Base-by-base conservation (phyloP, 306 rosid genomes). In the Casuarina cunninghamiana region DNA sequence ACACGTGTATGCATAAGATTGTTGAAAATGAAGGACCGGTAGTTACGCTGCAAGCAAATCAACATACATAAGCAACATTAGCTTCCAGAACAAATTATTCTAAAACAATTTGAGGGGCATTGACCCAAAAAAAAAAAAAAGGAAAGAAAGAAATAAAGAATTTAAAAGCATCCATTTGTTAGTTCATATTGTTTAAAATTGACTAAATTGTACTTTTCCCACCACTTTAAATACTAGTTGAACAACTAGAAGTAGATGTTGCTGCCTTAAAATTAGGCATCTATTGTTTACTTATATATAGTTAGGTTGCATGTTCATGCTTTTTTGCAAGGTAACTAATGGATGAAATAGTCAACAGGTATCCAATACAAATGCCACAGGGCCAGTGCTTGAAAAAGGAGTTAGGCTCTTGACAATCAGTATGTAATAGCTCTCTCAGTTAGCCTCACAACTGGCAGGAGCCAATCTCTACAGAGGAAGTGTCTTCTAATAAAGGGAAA, bases 11-110 rank as follows among this genome's bases (percentile, higher is more conserved):
- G 89, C 99, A 95, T 87, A 95, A 83, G 80, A 89, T 71, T 77
- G 99, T 89, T 65, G 86, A 95, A 95, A 91, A 90, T 73, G 91
- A 93, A 86, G 85, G 82, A 91, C 69, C 97, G 88, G 83, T 95
- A 95, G 84, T 95, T 95, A 73, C 96, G 90, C 97, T 95, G 97
- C 96, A 91, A 73, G 19, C 71, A 77, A 43, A 60, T 66, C 61
- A 78, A 69, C 77, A 82, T 1, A 76, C n/a, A 71, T 57, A 37
- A 39, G 16, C 65, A 77, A 5, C n/a, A 68, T 85, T 81, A 88
- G 81, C 80, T 58, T 77, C 69, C 16, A 63, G 16, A 41, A 63
- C 16, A 41, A 43, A 42, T 5, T 38, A 74, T 8, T 5, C 41
- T 57, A 44, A 74, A 72, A 49, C 39, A 65, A 71, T 62, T 70